A percentile compares a stretch with the other conserved stretches of the same genome.
These are phyloP conservation scores for Aspergillus tamarii DNA, from an alignment of 2,329 filamentous ascomycete species.

Conservation along the genomic window DNA sequence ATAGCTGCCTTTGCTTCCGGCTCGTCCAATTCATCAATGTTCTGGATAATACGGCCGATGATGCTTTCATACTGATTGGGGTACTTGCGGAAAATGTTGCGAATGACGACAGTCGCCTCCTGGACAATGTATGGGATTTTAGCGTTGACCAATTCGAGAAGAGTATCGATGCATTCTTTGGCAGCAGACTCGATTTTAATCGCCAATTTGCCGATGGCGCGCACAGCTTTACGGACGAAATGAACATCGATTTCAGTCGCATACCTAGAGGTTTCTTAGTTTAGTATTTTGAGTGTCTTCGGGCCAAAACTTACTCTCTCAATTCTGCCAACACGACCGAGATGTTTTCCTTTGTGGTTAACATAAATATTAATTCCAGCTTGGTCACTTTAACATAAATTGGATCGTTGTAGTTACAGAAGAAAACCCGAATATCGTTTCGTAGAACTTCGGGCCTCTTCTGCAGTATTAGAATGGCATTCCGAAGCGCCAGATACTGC, in stretches of 20 bases:
- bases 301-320: constrained; percentile 66
- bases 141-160: constrained; percentile 92
- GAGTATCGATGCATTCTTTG: constrained; percentile 84
- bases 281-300: constrained; percentile 6
- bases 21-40: constrained; percentile 94
- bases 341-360: constrained; percentile 94
- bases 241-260: constrained; percentile 98
- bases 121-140: constrained; percentile 99
- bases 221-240: constrained; percentile 96
- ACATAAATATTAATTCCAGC: constrained; percentile 97
- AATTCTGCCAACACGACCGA: constrained; percentile 92
- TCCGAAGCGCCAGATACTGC: constrained; percentile 93
- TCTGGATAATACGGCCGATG: constrained; percentile 92
- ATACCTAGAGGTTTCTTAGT: constrained; percentile 54
- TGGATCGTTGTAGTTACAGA: constrained; percentile 99
- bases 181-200: constrained; percentile 98
- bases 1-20: constrained; percentile 97
- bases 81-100: constrained; percentile 99
- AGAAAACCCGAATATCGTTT: constrained; percentile 98
- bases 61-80: constrained; percentile 98
- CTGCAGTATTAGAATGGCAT: constrained; percentile 91
- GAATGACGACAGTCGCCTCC: constrained; percentile 96
- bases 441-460: constrained; percentile 87
- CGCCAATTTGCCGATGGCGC: constrained; percentile 94
- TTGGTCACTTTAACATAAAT: constrained; percentile 99